Conservation (phyloP, 768 basidiomycete species). For the Pholiota microspora region DNA sequence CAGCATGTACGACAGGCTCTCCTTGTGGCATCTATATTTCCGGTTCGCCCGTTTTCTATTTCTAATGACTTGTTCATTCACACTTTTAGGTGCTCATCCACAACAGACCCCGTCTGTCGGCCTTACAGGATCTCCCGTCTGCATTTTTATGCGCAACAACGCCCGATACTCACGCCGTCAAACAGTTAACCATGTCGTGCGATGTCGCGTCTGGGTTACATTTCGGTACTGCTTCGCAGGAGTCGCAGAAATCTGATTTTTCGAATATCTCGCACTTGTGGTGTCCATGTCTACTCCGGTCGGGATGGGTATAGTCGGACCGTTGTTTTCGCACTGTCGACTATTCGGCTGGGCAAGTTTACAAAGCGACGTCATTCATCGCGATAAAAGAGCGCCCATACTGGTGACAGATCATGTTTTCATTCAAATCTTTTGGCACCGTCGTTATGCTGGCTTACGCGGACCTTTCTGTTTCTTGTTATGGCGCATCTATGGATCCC, state of each 20-base stretch:
- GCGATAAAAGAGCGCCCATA: background rate
- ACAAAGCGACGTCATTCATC: background rate
- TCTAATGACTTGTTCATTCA: background rate
- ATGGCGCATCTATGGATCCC: background rate
- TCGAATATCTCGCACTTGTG: background rate
- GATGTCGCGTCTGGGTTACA: background rate
- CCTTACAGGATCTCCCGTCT: background rate
- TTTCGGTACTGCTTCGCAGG: background rate
- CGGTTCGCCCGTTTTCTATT: background rate
- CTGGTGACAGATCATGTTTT: conserved; percentile 17
- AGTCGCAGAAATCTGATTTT: background rate
- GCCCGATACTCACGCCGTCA: background rate
- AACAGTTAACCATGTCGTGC: background rate
- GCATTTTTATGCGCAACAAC: background rate
- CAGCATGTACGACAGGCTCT: background rate
- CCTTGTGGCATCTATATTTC: background rate
- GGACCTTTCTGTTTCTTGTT: background rate
- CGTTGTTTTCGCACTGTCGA: background rate
- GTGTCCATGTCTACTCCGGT: background rate
- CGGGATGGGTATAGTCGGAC: background rate
- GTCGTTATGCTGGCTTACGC: background rate
- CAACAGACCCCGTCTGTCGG: background rate
- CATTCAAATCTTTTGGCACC: background rate
- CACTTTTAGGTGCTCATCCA: background rate
- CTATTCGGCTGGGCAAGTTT: background rate